Percentiles rank a stretch among this genome's conserved stretches.
Evolutionary conservation across 495 filamentous ascomycete species (phyloP).

Genomic region (Filosporella fistucella): DNA sequence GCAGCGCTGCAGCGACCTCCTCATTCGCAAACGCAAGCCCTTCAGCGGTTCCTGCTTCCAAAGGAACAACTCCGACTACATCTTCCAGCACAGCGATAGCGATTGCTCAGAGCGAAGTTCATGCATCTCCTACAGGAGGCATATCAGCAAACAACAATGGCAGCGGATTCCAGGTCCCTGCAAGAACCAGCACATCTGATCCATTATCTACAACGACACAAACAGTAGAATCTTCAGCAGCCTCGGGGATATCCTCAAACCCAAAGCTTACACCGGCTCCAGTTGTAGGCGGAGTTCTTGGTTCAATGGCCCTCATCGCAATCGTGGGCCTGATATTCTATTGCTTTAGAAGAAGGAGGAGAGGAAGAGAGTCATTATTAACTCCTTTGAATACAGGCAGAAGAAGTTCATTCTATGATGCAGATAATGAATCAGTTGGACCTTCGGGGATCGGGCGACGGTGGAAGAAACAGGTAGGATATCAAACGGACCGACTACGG

Average conservation of each 20-base stretch:
- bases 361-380: conserved; percentile 37
- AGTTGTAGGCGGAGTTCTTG: conserved; percentile 46
- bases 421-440: conserved; percentile 35
- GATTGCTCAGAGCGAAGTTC: conserved; percentile 21
- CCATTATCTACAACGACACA: conserved; percentile 10
- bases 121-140: conserved; percentile 8
- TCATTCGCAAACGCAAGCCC: background rate
- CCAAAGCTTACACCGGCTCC: conserved; percentile 17
- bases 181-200: conserved; percentile 6
- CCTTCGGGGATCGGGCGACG: conserved; percentile 35
- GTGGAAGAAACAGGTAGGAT: conserved; percentile 22
- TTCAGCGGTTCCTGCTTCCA: conserved; percentile 7
- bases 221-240: conserved; percentile 11
- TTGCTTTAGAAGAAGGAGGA: conserved; percentile 39
- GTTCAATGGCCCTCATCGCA: conserved; percentile 38
- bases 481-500: conserved; percentile 32
- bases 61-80: conserved; percentile 16
- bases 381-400: conserved; percentile 36
- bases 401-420: conserved; percentile 29
- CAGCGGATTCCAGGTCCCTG: conserved; percentile 8
- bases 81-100: conserved; percentile 8
- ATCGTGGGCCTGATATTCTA: conserved; percentile 42
- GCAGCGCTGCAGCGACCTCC: background rate
- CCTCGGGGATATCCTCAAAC: conserved; percentile 7
- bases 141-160: conserved; percentile 2